Conservation (phyloP, 352 stramenopile genomes). For the Globisporangium paroecandrum region DNA sequence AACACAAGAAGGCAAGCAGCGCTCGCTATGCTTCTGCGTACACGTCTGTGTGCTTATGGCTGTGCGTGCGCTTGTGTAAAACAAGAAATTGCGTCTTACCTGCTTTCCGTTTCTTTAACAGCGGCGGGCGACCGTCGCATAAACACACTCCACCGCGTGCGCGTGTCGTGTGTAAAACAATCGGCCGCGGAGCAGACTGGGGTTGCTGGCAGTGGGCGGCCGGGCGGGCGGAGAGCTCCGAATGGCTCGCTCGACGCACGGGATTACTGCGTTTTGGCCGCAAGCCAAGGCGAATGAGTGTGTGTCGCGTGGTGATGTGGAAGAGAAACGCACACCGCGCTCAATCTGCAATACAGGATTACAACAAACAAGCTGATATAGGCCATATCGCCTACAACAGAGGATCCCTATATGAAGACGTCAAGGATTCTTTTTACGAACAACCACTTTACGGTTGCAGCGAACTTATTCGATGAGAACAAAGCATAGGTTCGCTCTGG, state of each 20-base stretch:
- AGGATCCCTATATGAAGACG: not conserved
- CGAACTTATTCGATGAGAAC: no score
- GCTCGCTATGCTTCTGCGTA: not conserved
- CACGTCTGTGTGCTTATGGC: not conserved
- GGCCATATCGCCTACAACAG: not conserved
- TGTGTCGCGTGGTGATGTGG: not conserved
- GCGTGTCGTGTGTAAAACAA: slow-evolving; percentile 8
- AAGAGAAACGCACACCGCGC: not conserved
- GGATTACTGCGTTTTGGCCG: not conserved
- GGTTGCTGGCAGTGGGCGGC: no score
- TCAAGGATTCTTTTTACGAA: not conserved
- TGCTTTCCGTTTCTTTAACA: slow-evolving; percentile 10
- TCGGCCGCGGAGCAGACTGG: not conserved
- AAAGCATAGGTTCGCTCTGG: no score
- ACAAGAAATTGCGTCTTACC: not conserved
- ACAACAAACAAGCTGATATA: not conserved
- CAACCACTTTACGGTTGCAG: not conserved
- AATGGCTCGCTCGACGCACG: not conserved
- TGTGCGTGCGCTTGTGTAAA: slow-evolving; percentile 7
- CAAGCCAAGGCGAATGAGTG: not conserved
- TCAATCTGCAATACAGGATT: not conserved
- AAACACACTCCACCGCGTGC: slow-evolving; percentile 14
- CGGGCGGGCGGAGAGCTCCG: no score
- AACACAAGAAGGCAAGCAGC: not conserved
- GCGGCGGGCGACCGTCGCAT: slow-evolving; percentile 2